Conservation (phyloP, 2,329 filamentous ascomycete genomes). For the Macrophomina phaseolina region DNA sequence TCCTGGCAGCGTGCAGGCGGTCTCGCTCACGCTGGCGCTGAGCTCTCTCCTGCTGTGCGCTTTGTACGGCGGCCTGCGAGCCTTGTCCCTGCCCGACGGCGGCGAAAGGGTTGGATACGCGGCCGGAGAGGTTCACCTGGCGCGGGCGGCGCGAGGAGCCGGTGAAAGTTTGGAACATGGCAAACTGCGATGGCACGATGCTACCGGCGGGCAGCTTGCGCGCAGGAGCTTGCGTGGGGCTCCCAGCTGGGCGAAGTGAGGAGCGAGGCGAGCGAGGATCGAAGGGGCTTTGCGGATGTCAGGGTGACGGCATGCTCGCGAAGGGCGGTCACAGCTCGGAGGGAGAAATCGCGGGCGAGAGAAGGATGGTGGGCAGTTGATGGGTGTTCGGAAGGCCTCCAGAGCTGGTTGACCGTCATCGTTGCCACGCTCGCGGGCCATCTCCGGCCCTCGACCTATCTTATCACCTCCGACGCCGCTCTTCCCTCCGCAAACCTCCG, state of each 20-base stretch:
- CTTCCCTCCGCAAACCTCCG: background rate
- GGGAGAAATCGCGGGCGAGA: background rate
- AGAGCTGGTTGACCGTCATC: conserved; percentile 19
- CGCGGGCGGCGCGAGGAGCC: conserved; percentile 83
- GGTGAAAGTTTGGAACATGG: conserved; percentile 91
- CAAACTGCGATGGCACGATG: conserved; percentile 1
- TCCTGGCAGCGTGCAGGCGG: conserved; percentile 72
- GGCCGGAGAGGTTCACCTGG: conserved; percentile 92
- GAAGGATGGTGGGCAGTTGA: background rate
- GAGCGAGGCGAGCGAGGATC: too few relatives aligned
- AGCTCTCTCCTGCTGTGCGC: conserved; percentile 84
- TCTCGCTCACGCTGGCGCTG: conserved; percentile 82
- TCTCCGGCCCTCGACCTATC: conserved; percentile 9
- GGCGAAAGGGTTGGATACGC: conserved; percentile 79
- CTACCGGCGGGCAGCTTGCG: background rate
- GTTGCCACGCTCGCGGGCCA: conserved; percentile 16
- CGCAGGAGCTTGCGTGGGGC: conserved; percentile 10
- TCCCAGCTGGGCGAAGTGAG: background rate
- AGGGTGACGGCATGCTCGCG: conserved; percentile 1
- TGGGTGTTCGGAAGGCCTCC: conserved; percentile 15
- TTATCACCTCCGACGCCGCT: conserved; percentile 6
- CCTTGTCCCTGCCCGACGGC: conserved; percentile 57
- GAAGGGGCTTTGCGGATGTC: background rate
- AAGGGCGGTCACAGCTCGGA: background rate
- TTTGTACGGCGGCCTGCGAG: conserved; percentile 77